Evolutionary conservation across 192 early-diverging fungal species (phyloP).

Genomic region (Gigaspora rosea): DNA sequence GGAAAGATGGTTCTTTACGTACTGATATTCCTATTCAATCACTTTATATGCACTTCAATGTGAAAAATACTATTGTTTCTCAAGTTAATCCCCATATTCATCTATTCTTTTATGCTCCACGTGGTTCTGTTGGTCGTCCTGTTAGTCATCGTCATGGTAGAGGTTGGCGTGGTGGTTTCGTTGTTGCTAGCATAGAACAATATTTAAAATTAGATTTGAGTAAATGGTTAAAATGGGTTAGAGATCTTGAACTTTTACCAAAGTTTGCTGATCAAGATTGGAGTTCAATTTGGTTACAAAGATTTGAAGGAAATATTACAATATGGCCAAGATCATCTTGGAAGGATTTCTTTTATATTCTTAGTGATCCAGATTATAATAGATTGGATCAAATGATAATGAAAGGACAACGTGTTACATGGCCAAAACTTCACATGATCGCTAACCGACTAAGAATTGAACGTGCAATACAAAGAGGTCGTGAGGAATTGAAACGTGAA

Average conservation of each 20-base stretch:
- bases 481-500: conserved; percentile 37
- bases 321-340: conserved; percentile 68
- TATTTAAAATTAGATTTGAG: conserved; percentile 81
- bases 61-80: conserved; percentile 81
- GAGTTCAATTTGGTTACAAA: conserved; percentile 84
- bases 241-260: conserved; percentile 81
- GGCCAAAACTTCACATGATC: conserved; percentile 81
- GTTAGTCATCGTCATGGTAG: conserved; percentile 67
- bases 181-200: conserved; percentile 77
- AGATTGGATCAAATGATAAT: conserved; percentile 60
- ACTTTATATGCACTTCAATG: conserved; percentile 76
- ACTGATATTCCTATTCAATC: conserved; percentile 79
- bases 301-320: conserved; percentile 88
- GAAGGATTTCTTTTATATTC: conserved; percentile 62
- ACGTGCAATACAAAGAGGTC: conserved; percentile 57
- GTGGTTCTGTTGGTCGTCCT: conserved; percentile 77
- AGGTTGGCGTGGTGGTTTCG: conserved; percentile 91
- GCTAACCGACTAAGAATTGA: conserved; percentile 75
- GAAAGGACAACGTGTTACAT: conserved; percentile 64
- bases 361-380: conserved; percentile 63
- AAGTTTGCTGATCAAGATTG: conserved; percentile 75
- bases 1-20: conserved; percentile 87
- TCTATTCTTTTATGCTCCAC: conserved; percentile 82
- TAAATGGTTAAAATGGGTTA: conserved; percentile 80
- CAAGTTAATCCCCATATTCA: conserved; percentile 91